Conservation (phyloP, 2,329 filamentous ascomycete genomes). For the Allantophomopsis lycopodina region DNA sequence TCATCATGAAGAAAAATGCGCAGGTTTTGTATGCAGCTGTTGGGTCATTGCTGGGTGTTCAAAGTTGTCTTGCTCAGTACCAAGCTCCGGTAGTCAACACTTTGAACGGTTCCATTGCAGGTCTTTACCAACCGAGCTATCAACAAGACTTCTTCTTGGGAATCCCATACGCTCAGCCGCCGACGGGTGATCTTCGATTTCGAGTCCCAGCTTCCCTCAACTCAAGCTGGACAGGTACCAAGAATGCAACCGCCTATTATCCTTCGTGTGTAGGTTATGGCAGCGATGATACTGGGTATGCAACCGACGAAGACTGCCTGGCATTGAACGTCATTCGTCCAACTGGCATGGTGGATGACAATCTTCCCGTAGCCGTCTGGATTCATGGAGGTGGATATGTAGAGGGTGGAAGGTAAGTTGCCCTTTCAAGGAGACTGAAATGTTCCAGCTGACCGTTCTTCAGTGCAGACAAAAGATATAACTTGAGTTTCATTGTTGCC, state of each 20-base stretch:
- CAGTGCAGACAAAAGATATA: constrained; percentile 15
- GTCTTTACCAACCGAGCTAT: constrained; percentile 5
- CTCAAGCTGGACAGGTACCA: constrained; percentile 6
- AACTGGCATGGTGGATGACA: constrained; percentile 20
- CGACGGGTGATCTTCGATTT: constrained; percentile 5
- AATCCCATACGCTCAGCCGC: constrained; percentile 9
- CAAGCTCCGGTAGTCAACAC: neutral
- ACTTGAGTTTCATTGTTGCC: constrained; percentile 40
- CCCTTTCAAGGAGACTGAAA: too few relatives aligned
- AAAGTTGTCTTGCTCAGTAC: too few relatives aligned
- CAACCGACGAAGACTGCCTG: constrained; percentile 31
- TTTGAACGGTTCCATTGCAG: constrained; percentile 9
- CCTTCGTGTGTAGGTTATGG: constrained; percentile 7
- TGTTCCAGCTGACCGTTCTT: too few relatives aligned
- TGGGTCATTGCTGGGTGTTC: too few relatives aligned
- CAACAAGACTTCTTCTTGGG: constrained; percentile 9
- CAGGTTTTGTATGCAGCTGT: too few relatives aligned
- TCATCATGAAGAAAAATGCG: too few relatives aligned
- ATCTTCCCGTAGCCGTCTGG: constrained; percentile 38
- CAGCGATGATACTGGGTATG: constrained; percentile 4
- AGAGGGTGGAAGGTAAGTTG: too few relatives aligned
- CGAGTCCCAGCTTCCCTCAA: constrained; percentile 4
- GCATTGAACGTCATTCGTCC: constrained; percentile 42
- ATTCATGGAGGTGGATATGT: constrained; percentile 23
- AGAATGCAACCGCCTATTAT: constrained; percentile 6